A percentile compares a stretch with the other conserved stretches of the same genome.
phyloP scores from a whole-genome alignment of 2,329 filamentous ascomycete genomes.

The Bretziella fagacearum region DNA sequence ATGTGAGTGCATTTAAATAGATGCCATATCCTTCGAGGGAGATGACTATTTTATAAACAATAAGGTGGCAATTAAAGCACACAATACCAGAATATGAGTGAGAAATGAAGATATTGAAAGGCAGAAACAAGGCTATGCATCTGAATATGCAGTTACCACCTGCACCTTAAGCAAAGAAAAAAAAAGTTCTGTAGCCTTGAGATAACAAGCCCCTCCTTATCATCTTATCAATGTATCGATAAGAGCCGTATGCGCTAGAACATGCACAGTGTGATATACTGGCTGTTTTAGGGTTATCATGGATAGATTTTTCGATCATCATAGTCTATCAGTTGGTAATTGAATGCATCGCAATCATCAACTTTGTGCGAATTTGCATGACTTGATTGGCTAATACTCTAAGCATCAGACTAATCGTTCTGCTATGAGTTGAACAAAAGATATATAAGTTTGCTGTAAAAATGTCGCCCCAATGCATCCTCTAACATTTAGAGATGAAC shows the following conservation, averaged over 20 bases:
- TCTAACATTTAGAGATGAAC: neutral
- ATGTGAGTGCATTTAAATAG: too few relatives aligned
- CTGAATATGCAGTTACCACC: too few relatives aligned
- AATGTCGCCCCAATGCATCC: neutral
- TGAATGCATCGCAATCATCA: neutral
- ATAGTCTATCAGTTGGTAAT: neutral
- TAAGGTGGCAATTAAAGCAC: neutral
- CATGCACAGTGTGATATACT: neutral
- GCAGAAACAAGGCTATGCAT: conserved; percentile 11
- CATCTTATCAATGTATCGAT: conserved; percentile 14
- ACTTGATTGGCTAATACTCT: too few relatives aligned
- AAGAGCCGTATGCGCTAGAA: neutral
- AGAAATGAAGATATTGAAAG: neutral
- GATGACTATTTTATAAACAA: conserved; percentile 2
- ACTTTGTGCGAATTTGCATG: too few relatives aligned
- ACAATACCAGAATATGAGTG: neutral
- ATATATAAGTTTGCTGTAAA: neutral
- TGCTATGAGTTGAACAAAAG: too few relatives aligned
- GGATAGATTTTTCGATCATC: neutral
- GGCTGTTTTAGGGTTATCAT: too few relatives aligned
- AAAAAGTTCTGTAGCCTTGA: conserved; percentile 12
- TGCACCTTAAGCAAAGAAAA: conserved; percentile 1
- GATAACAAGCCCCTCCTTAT: conserved; percentile 9
- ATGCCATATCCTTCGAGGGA: too few relatives aligned
- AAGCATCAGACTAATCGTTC: too few relatives aligned